Evolutionary conservation across 805 yeast genomes (phyloP).

Genomic region (Kodamaea nitidulidarum): DNA sequence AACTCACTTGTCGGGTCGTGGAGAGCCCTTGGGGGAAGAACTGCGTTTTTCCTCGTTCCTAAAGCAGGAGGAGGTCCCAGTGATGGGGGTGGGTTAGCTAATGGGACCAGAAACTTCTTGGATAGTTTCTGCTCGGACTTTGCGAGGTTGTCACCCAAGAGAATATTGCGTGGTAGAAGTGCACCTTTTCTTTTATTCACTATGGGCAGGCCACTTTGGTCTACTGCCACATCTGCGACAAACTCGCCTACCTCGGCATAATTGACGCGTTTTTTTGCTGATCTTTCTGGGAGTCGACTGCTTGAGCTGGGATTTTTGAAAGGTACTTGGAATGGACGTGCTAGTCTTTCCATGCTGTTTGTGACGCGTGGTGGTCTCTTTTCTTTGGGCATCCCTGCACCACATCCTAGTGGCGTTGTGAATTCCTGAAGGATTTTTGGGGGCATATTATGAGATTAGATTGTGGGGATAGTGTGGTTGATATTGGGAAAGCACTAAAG

Average conservation of each 20-base stretch:
- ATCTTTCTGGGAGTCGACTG: slow-evolving; percentile 19
- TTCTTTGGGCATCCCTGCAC: slow-evolving; percentile 60
- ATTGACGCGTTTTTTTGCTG: slow-evolving; percentile 30
- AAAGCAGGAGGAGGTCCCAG: slow-evolving; percentile 69
- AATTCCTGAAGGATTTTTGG: slow-evolving; percentile 26
- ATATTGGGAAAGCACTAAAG: too few relatives aligned
- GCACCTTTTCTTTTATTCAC: slow-evolving; percentile 46
- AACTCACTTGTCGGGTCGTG: slow-evolving; percentile 92
- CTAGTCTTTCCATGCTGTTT: slow-evolving; percentile 49
- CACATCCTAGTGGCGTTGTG: slow-evolving; percentile 57
- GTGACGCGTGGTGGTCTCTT: slow-evolving; percentile 51
- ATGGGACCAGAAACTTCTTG: slow-evolving; percentile 61
- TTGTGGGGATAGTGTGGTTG: too few relatives aligned
- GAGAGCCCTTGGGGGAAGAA: slow-evolving; percentile 82
- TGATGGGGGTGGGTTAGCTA: slow-evolving; percentile 35
- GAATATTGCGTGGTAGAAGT: slow-evolving; percentile 50
- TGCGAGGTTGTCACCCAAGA: slow-evolving; percentile 32
- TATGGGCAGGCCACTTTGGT: slow-evolving; percentile 28
- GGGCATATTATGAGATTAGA: too few relatives aligned
- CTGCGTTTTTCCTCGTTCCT: slow-evolving; percentile 70
- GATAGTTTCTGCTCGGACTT: slow-evolving; percentile 34
- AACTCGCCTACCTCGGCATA: slow-evolving; percentile 26
- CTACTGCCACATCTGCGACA: slow-evolving; percentile 22
- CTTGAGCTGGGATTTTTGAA: slow-evolving; percentile 21
- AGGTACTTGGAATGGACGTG: slow-evolving; percentile 70